Percentiles rank a stretch among this genome's conserved stretches.
Conservation (phyloP, 805 yeast species). For the Schizosaccharomyces osmophilus region DNA sequence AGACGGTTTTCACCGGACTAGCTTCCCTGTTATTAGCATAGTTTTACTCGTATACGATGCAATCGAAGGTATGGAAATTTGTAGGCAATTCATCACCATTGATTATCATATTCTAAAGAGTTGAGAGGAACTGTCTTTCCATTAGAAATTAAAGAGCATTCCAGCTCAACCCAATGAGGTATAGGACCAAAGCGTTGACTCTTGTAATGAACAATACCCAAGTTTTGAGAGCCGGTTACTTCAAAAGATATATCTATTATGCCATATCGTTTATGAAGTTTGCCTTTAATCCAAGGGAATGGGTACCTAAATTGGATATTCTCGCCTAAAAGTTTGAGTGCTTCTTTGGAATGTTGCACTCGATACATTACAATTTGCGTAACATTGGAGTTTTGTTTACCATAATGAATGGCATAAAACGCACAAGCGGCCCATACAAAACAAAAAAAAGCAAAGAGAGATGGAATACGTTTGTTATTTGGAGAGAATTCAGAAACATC, state of each 20-base stretch:
- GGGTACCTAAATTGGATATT: neutral
- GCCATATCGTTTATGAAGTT: neutral
- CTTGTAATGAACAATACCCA: neutral
- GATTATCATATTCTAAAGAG: neutral
- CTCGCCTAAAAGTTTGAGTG: neutral
- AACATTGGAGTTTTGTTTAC: constrained; percentile 1
- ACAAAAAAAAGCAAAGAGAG: neutral
- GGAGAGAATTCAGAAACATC: neutral
- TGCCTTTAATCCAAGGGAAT: neutral
- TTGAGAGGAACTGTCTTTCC: neutral
- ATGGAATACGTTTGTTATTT: neutral
- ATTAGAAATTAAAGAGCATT: neutral
- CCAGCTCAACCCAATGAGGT: neutral
- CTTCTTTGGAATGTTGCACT: neutral
- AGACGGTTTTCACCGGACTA: too few species aligned
- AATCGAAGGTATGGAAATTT: neutral
- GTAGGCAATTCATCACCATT: neutral
- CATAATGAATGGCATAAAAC: neutral
- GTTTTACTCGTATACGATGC: neutral
- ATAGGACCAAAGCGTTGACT: neutral
- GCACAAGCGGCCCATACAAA: neutral
- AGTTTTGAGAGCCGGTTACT: neutral
- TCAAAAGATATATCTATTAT: neutral
- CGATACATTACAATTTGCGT: neutral
- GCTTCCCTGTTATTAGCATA: neutral